phyloP scores from a whole-genome alignment of 2,329 filamentous ascomycete genomes.

The Chaetomium strumarium region DNA sequence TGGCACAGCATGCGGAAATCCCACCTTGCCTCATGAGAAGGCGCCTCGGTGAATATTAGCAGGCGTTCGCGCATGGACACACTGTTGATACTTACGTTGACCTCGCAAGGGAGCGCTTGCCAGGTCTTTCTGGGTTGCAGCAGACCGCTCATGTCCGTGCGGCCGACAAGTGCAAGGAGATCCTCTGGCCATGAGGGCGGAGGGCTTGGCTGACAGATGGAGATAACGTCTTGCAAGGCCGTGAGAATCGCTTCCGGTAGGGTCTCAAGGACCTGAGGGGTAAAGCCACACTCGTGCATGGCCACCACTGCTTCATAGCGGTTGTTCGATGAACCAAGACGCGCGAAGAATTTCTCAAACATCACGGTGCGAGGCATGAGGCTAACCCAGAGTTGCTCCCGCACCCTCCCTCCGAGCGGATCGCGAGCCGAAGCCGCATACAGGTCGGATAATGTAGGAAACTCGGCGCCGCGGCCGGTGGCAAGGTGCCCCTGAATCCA shows the following conservation, averaged over 20 bases:
- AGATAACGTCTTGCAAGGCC: conserved; percentile 76
- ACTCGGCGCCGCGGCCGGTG: conserved; percentile 32
- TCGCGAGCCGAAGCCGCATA: conserved; percentile 37
- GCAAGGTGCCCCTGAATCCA: conserved; percentile 49
- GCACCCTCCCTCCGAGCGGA: conserved; percentile 31
- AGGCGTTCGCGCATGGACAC: background rate
- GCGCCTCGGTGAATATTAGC: conserved; percentile 38
- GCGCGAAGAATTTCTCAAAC: conserved; percentile 61
- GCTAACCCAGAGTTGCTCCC: conserved; percentile 38
- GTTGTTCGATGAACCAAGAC: conserved; percentile 45
- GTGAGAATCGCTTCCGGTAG: conserved; percentile 79
- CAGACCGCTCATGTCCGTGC: conserved; percentile 71
- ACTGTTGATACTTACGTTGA: conserved; percentile 35
- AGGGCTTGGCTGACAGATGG: conserved; percentile 76
- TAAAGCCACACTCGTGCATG: conserved; percentile 66
- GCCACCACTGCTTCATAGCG: conserved; percentile 64
- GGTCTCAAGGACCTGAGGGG: conserved; percentile 64
- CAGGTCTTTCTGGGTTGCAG: conserved; percentile 43
- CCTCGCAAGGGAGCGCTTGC: conserved; percentile 32
- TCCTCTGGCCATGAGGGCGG: conserved; percentile 68
- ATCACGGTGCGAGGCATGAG: conserved; percentile 63
- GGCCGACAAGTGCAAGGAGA: conserved; percentile 68
- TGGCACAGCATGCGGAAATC: conserved; percentile 77
- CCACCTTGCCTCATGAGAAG: conserved; percentile 60
- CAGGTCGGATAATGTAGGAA: conserved; percentile 41